Percentiles rank a stretch among this genome's conserved stretches.
phyloP scores from a whole-genome alignment of 495 filamentous ascomycete species.

The Neurospora sublineolata region DNA sequence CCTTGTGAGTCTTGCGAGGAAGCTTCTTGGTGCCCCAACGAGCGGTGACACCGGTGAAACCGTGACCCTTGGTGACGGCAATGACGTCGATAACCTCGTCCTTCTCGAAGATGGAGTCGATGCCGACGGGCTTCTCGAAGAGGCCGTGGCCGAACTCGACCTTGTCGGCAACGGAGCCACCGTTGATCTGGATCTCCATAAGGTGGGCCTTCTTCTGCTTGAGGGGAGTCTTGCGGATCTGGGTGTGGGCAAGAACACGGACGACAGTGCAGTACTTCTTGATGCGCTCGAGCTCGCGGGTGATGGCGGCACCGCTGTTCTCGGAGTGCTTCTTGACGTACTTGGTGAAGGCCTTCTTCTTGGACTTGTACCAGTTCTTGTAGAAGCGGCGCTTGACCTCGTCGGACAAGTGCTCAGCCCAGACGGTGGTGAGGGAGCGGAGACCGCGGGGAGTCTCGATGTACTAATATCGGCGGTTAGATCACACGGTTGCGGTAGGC shows the following conservation, averaged over 20 bases:
- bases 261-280: conserved; percentile 99
- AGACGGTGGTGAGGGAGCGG: conserved; percentile 97
- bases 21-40: conserved; percentile 99
- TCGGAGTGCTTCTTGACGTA: conserved; percentile 99
- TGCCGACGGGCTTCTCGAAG: conserved; percentile 95
- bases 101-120: conserved; percentile 95
- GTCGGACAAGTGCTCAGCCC: conserved; percentile 97
- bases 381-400: conserved; percentile 99
- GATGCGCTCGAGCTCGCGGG: conserved; percentile 96
- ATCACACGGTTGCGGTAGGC: conserved; percentile 1
- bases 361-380: conserved; percentile 99
- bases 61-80: conserved; percentile 99
- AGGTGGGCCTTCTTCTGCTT: conserved; percentile 99
- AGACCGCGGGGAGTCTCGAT: conserved; percentile 99
- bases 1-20: conserved; percentile 99
- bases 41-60: conserved; percentile 91
- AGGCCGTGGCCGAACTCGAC: conserved; percentile 86
- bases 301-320: conserved; percentile 74
- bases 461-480: conserved; percentile 43
- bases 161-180: conserved; percentile 88
- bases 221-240: conserved; percentile 97
- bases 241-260: conserved; percentile 97
- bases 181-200: conserved; percentile 99
- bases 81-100: conserved; percentile 99
- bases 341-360: conserved; percentile 99